phyloP scores from a whole-genome alignment of 768 basidiomycete genomes.

The Xerocomellus dryophilus region DNA sequence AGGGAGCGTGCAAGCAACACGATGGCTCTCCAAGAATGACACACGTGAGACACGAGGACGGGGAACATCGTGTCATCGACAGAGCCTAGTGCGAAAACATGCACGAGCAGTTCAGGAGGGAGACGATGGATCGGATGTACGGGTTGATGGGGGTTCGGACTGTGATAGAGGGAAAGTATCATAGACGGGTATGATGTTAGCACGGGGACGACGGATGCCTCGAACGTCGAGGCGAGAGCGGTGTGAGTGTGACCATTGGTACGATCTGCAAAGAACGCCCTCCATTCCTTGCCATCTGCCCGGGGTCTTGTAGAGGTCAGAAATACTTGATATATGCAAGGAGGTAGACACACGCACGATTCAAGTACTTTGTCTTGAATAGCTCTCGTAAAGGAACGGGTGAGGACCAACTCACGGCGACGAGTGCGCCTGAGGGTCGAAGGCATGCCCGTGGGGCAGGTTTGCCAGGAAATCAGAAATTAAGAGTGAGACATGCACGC shows the following conservation, averaged over 20 bases:
- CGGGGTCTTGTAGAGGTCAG: slow-evolving; percentile 15
- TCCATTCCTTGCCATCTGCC: slow-evolving; percentile 22
- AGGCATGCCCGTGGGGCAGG: slow-evolving; percentile 35
- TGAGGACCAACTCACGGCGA: slow-evolving; percentile 45
- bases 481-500: slow-evolving; percentile 11
- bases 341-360: slow-evolving; percentile 27
- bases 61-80: slow-evolving; percentile 57
- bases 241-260: slow-evolving; percentile 18
- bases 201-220: slow-evolving; percentile 13
- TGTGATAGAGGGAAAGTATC: slow-evolving; percentile 25
- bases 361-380: slow-evolving; percentile 42
- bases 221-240: slow-evolving; percentile 16
- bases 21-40: slow-evolving; percentile 59
- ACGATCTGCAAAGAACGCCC: slow-evolving; percentile 19
- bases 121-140: slow-evolving; percentile 54
- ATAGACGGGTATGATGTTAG: slow-evolving; percentile 28
- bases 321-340: background rate
- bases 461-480: slow-evolving; percentile 12
- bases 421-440: slow-evolving; percentile 45
- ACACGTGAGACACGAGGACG: slow-evolving; percentile 65
- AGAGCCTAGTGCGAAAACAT: slow-evolving; percentile 61
- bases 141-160: slow-evolving; percentile 22
- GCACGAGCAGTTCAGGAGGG: slow-evolving; percentile 61
- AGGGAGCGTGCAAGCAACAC: slow-evolving; percentile 58
- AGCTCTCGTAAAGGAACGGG: slow-evolving; percentile 48